Evolutionary conservation across 345 rosid genomes (phyloP), one percentile per base, ranked within the genome.

Genomic region (Eucalyptus sp.): DNA sequence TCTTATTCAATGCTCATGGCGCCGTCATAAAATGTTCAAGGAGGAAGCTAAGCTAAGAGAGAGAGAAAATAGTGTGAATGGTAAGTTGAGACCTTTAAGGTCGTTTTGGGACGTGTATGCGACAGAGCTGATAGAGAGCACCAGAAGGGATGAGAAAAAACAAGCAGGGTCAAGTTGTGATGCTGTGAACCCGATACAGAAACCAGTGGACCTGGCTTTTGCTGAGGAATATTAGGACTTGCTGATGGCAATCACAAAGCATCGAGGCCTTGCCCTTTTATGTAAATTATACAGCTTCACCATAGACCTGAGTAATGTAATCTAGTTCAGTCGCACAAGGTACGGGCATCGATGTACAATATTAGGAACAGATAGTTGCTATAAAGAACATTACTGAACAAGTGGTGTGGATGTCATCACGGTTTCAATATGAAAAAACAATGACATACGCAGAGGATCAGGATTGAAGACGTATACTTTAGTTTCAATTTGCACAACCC

Each of bases 171-270:
- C 86, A 64, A 88, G 83, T 86, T 89, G 52, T 41, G 71, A 33
- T 58, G 80, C 64, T 90, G 91, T 88, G 52, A 64, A 88, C 88
- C 4, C 89, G n/a, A 87, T 91, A 64, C 87, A 33, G 48, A 93
- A 91, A 86, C 93, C 92, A 14, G 90, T 51, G 50, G 94, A 93
- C 87, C 93, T 91, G 0, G 91, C 88, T 86, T 92, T 93, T 80
- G 1, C 29, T 22, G 84, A 20, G 84, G 48, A 76, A 41, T 41
- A 71, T 71, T 71, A 71, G 83, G 46, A 71, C 46, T 71, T 37
- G 46, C 46, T 0, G 46, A 37, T 10, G 27, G 83, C 46, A 18
- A 71, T 18, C 83, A 33, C 46, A 37, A 71, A 71, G 83, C 46
- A 71, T 37, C 25, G 27, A 71, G 15, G 83, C 83, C 83, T 71